A percentile compares a stretch with the other conserved stretches of the same genome.
Evolutionary conservation across 805 yeast genomes (phyloP).

Genomic region (Cyberlindnera americana): DNA sequence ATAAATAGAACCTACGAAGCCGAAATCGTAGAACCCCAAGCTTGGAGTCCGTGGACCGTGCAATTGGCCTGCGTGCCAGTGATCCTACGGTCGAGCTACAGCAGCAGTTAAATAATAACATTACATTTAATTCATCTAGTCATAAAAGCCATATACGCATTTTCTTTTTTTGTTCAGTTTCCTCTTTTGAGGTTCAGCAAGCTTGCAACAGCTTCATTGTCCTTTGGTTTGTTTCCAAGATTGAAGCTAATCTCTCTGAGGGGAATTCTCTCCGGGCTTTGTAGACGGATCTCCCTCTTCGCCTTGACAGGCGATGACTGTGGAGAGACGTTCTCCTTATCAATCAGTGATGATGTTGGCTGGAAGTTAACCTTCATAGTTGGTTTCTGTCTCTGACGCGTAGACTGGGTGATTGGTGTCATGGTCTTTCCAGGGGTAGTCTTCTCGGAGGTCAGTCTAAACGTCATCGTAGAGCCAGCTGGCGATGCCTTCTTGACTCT

Average conservation of each 20-base stretch:
- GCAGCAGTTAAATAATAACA: too few relatives aligned
- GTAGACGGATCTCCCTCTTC: not conserved
- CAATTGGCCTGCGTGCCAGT: too few relatives aligned
- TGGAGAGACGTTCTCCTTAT: conserved; percentile 1
- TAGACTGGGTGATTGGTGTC: conserved; percentile 11
- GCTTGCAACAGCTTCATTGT: conserved; percentile 16
- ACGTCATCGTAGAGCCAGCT: conserved; percentile 21
- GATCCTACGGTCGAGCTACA: too few relatives aligned
- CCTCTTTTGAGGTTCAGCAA: conserved; percentile 15
- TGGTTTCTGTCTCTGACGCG: conserved; percentile 13
- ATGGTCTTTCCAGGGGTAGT: conserved; percentile 11
- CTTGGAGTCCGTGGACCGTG: too few relatives aligned
- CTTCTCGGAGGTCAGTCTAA: conserved; percentile 16
- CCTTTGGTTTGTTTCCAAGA: conserved; percentile 11
- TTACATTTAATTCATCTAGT: too few relatives aligned
- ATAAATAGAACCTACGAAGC: too few relatives aligned
- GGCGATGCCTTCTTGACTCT: conserved; percentile 9
- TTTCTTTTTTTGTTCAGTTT: not conserved
- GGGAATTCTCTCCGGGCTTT: conserved; percentile 12
- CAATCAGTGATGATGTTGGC: conserved; percentile 12
- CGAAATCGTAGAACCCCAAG: too few relatives aligned
- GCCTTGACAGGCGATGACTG: conserved; percentile 2
- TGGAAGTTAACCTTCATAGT: conserved; percentile 21
- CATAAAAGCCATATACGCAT: too few relatives aligned
- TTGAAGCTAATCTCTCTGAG: conserved; percentile 15